These are phyloP conservation scores for Suhomyces coccinellae DNA, from an alignment of 1,139 yeast genomes.

Conservation along the genomic window DNA sequence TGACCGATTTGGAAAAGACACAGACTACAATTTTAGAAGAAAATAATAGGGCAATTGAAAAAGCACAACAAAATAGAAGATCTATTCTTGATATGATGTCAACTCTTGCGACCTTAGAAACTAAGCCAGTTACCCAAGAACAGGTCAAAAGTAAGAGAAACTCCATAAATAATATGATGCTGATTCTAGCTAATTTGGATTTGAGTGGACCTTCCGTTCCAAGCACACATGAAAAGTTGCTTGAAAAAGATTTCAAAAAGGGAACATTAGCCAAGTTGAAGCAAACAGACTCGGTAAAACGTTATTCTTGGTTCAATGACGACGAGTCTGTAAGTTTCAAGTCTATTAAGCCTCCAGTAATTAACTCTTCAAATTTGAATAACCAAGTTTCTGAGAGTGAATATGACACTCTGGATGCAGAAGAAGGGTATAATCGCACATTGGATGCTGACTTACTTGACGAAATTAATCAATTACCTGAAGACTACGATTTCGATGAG, in stretches of 20 bases:
- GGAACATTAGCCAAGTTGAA: slow-evolving; percentile 3
- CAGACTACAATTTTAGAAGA: slow-evolving; percentile 15
- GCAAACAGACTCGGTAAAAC: not conserved
- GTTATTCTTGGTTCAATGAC: slow-evolving; percentile 42
- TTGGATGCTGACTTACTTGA: slow-evolving; percentile 45
- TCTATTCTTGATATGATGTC: slow-evolving; percentile 31
- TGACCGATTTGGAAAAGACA: slow-evolving; percentile 19
- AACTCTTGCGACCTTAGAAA: slow-evolving; percentile 14
- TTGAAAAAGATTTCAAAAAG: not conserved
- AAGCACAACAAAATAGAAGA: slow-evolving; percentile 20
- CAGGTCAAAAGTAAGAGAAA: slow-evolving; percentile 15
- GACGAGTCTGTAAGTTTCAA: slow-evolving; percentile 29
- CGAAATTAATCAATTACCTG: slow-evolving; percentile 59
- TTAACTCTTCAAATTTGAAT: not conserved
- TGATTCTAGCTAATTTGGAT: slow-evolving; percentile 18
- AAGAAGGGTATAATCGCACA: slow-evolving; percentile 16
- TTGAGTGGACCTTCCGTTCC: slow-evolving; percentile 9
- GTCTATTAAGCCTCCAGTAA: slow-evolving; percentile 4
- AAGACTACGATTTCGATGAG: slow-evolving; percentile 56
- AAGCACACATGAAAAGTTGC: slow-evolving; percentile 4
- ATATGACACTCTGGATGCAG: slow-evolving; percentile 14
- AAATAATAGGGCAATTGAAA: slow-evolving; percentile 11
- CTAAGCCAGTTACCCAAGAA: slow-evolving; percentile 5
- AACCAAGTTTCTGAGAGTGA: slow-evolving; percentile 7
- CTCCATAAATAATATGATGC: slow-evolving; percentile 19